A percentile compares a stretch with the other conserved stretches of the same genome.
Conservation (phyloP, 495 filamentous ascomycete species). For the Penicillium manginii region DNA sequence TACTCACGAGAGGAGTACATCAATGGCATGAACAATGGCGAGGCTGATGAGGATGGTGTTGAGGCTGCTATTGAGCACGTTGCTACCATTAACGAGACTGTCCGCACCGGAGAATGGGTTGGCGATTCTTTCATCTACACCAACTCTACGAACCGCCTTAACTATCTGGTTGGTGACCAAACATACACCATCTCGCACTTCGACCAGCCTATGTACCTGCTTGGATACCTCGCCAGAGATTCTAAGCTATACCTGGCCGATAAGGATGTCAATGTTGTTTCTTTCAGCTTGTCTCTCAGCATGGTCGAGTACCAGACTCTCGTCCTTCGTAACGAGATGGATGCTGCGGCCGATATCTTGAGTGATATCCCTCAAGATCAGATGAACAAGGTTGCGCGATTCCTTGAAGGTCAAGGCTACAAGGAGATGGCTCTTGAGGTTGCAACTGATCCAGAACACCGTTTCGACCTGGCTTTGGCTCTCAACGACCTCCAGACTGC, state of each 20-base stretch:
- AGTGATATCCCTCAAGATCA: slow-evolving; percentile 82
- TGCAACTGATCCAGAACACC: slow-evolving; percentile 95
- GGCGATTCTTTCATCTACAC: slow-evolving; percentile 99
- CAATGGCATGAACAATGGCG: slow-evolving; percentile 75
- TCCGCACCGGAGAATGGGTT: slow-evolving; percentile 96
- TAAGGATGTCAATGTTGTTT: slow-evolving; percentile 90
- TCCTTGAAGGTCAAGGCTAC: slow-evolving; percentile 96
- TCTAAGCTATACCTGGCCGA: slow-evolving; percentile 91
- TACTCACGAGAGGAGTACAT: slow-evolving; percentile 88
- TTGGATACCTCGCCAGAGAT: slow-evolving; percentile 94
- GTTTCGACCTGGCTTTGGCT: slow-evolving; percentile 88
- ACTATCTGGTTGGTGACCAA: slow-evolving; percentile 97
- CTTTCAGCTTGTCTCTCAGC: slow-evolving; percentile 88
- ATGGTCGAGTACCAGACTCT: slow-evolving; percentile 98
- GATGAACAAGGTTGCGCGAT: slow-evolving; percentile 95
- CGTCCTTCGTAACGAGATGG: slow-evolving; percentile 93
- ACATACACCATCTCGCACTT: slow-evolving; percentile 99
- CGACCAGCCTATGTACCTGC: slow-evolving; percentile 90
- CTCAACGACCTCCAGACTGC: slow-evolving; percentile 85
- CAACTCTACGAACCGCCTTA: slow-evolving; percentile 92
- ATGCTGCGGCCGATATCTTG: slow-evolving; percentile 84
- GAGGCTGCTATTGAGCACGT: slow-evolving; percentile 96
- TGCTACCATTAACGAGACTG: slow-evolving; percentile 90
- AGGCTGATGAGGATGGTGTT: slow-evolving; percentile 92
- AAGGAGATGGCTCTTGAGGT: slow-evolving; percentile 94